phyloP scores from a whole-genome alignment of 1,284 basidiomycete species.

The Heterobasidion irregulare region DNA sequence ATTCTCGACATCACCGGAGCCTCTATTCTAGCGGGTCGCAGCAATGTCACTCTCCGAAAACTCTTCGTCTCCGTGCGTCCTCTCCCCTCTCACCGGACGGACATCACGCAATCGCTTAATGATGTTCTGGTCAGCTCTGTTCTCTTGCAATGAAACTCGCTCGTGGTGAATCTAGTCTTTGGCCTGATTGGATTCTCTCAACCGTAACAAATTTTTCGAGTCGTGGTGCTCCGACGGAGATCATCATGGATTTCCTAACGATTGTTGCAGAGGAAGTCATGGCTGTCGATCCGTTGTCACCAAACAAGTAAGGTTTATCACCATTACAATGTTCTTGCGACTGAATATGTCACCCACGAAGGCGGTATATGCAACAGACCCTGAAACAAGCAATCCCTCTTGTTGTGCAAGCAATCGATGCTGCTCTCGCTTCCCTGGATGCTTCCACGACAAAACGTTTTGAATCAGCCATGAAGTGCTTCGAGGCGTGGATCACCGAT shows the following conservation, averaged over 20 bases:
- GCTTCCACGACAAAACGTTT: conserved; percentile 31
- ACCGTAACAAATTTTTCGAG: conserved; percentile 51
- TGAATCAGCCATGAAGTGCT: conserved; percentile 65
- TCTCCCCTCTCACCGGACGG: neutral
- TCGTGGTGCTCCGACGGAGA: conserved; percentile 43
- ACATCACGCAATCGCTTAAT: neutral
- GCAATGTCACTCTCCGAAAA: conserved; percentile 73
- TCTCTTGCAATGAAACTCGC: conserved; percentile 71
- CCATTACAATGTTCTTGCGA: too few relatives aligned
- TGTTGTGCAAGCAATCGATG: conserved; percentile 58
- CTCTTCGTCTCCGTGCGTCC: conserved; percentile 74
- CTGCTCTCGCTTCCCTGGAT: conserved; percentile 31
- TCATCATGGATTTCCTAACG: conserved; percentile 71
- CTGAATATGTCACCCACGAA: conserved; percentile 16
- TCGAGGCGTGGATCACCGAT: conserved; percentile 74
- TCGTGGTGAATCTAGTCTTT: conserved; percentile 43
- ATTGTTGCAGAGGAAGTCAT: conserved; percentile 79
- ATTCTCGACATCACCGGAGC: conserved; percentile 57
- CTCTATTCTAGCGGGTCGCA: conserved; percentile 42
- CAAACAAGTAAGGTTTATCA: conserved; percentile 54
- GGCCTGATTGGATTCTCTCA: conserved; percentile 67
- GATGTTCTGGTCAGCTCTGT: conserved; percentile 38
- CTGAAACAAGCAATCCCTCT: conserved; percentile 58
- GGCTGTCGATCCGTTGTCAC: conserved; percentile 65
- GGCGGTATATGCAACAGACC: conserved; percentile 54